Evolutionary conservation across 2,329 filamentous ascomycete species (phyloP).

Genomic region (Emergomyces pasteurianus): DNA sequence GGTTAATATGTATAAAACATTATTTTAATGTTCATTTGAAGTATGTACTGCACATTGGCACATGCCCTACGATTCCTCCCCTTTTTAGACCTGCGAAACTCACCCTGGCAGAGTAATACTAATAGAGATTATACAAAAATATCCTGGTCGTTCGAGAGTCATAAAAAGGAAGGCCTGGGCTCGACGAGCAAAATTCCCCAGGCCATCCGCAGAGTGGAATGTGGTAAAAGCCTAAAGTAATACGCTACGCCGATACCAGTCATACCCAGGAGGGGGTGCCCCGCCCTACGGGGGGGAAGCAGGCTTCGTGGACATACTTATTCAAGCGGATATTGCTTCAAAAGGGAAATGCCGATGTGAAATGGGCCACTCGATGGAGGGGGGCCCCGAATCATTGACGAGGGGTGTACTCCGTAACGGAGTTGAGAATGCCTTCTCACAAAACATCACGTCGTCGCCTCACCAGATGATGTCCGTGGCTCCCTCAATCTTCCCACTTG

Average conservation of each 20-base stretch:
- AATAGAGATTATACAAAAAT: not conserved
- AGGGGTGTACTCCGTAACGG: not conserved
- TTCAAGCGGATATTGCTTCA: not conserved
- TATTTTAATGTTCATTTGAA: not conserved
- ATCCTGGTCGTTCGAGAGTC: not conserved
- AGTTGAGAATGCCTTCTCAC: not conserved
- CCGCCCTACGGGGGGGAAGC: too few relatives aligned
- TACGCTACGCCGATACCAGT: not conserved
- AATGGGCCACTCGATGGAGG: not conserved
- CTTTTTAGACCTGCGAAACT: not conserved
- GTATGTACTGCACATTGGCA: not conserved
- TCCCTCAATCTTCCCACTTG: conserved; percentile 21
- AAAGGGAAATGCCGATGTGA: not conserved
- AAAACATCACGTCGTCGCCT: not conserved
- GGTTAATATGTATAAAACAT: not conserved
- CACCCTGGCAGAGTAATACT: too few relatives aligned
- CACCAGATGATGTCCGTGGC: too few relatives aligned
- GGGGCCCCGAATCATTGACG: not conserved
- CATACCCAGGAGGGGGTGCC: not conserved
- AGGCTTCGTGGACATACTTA: not conserved
- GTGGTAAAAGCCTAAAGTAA: not conserved
- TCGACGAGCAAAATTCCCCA: not conserved
- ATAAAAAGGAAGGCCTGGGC: not conserved
- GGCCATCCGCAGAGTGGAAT: not conserved
- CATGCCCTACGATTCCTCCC: not conserved